Evolutionary conservation across 768 basidiomycete species (phyloP), one percentile per base, ranked within the genome.

Genomic region (Amanita polypyramis): DNA sequence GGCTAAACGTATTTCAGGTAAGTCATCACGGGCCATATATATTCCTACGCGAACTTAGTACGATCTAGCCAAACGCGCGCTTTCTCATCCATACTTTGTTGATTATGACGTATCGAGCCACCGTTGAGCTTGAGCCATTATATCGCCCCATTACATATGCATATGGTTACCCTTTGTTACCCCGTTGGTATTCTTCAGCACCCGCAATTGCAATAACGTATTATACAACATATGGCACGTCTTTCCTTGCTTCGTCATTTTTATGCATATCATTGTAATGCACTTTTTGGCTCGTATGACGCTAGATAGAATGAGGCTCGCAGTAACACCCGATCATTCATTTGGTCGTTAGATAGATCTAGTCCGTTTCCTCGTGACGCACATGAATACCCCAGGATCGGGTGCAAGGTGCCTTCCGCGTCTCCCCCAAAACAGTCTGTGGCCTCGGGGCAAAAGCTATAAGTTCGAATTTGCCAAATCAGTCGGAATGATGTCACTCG

Each of bases 1-100:
- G 0, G 81, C 91, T 20, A 85, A 85, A 60, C 84, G 93, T 38
- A 92, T 97, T 60, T 96, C 93, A 43, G 91, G 91, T 89, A 60
- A 54, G 79, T 60, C 11, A 37, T 21, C 23, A 27, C 25, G 32
- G n/a, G 5, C 23, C 25, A 43, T 34, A n/a, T 40, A 29, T 29
- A 38, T 36, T 43, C 3, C 64, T 76, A 5, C 54, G 63, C 25
- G 73, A 76, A 56, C 69, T 72, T 8, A 78, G 70, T 63, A 74
- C 70, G 53, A 58, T 19, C 12, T 15, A 82, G 80, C 74, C 61
- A 85, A 78, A 60, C 73, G 74, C 25, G 73, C 75, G 5, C 64
- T 78, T 37, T 45, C 60, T 36, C 76, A 78, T 53, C 70, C 71
- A 3, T 78, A 76, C 56, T 72, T 75, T 50, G 62, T 65, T 27